Conservation (phyloP, 176 grass and related monocot species). For the Hsuehochloa calcarea region DNA sequence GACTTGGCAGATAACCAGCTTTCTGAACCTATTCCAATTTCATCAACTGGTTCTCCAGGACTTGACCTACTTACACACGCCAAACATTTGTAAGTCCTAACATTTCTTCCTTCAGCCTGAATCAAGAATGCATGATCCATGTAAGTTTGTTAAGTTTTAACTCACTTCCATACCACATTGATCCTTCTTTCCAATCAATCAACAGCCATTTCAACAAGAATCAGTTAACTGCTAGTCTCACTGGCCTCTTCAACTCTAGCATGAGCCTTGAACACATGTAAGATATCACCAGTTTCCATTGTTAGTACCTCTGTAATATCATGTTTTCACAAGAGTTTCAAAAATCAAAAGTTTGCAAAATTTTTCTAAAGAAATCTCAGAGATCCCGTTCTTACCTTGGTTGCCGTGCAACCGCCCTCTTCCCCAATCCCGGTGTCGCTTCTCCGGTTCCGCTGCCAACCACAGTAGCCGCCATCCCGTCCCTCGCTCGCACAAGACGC, state of each 20-base stretch:
- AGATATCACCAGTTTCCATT: conserved; percentile 17
- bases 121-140: neutral
- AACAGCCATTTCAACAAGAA: conserved; percentile 59
- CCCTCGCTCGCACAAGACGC: too few species aligned
- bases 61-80: conserved; percentile 38
- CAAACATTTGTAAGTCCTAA: conserved; percentile 43
- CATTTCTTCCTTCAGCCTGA: neutral
- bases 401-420: too few species aligned
- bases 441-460: too few species aligned
- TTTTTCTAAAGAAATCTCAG: too few species aligned
- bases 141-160: neutral
- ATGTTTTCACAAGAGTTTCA: too few species aligned
- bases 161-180: neutral
- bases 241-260: conserved; percentile 41
- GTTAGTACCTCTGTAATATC: neutral
- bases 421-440: too few species aligned
- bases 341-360: too few species aligned
- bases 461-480: too few species aligned
- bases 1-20: conserved; percentile 49
- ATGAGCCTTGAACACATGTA: conserved; percentile 54
- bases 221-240: conserved; percentile 29
- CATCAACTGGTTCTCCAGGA: conserved; percentile 36
- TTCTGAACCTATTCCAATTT: conserved; percentile 46
- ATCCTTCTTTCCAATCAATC: neutral
- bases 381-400: too few species aligned